Evolutionary conservation across 1,139 yeast genomes (phyloP), one percentile per base, ranked within the genome.

Genomic region (Blastobotrys indianensis): DNA sequence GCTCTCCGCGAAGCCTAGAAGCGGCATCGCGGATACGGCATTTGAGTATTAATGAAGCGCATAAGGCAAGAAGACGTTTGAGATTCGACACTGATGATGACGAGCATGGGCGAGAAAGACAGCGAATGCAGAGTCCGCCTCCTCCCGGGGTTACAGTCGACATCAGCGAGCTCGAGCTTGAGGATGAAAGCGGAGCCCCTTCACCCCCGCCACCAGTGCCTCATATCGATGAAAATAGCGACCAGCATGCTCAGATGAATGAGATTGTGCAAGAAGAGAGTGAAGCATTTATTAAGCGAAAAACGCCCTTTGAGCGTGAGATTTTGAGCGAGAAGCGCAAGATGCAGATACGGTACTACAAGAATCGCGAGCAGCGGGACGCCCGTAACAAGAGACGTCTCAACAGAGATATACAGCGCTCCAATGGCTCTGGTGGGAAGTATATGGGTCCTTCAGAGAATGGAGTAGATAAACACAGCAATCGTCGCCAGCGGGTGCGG

Each of bases 321-420:
- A 4, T 32, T 29, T 32, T 30, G 11, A 35, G 36, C 9, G 40
- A 39, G 33, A 30, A 36, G 44, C 34, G 41, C 23, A 30, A 41
- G 13, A 17, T 9, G 23, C 36, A 50, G 42, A 45, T 51, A 2
- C 31, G 44, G 29, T 41, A 44, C 7, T 53, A 53, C 39, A 50
- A 49, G 20, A 40, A 47, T 9, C 42, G 50, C 13, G 54, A 50
- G 33, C 23, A 39, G 38, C 35, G 32, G 15, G 54, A 52, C 33
- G 34, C 44, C 8, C 37, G 53, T n/a, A 32, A 43, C 23, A 43
- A 44, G 32, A 45, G 53, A 23, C 37, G 45, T 25, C 12, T 37
- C 12, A 34, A 20, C 13, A 29, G 53, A 11, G 50, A 43, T 7
- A 13, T n/a, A 17, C 16, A 29, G n/a, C 17, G 40, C 10, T 6